Evolutionary conservation across 441 rosid species (phyloP).

Genomic region (Euphorbia schlechtendalii): DNA sequence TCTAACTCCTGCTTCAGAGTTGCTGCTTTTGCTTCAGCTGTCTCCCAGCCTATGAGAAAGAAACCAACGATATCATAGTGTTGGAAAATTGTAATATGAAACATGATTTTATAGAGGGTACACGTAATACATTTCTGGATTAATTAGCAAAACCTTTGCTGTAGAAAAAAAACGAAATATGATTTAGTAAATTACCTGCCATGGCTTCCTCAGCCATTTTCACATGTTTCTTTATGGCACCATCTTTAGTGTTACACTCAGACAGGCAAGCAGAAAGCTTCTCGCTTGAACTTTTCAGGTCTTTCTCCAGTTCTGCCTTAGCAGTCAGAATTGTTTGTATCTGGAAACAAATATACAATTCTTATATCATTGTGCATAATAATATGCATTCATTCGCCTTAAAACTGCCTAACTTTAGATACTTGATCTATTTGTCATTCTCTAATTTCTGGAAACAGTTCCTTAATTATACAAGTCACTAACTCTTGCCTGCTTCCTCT

Average conservation of each 20-base stretch:
- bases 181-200: constrained; percentile 35
- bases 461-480: not conserved
- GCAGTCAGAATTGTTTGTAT: constrained; percentile 37
- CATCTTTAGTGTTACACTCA: constrained; percentile 43
- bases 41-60: constrained; percentile 46
- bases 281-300: constrained; percentile 36
- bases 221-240: constrained; percentile 41
- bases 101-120: not conserved
- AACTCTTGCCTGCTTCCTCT: not conserved
- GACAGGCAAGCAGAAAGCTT: constrained; percentile 49
- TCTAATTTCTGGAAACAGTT: not conserved
- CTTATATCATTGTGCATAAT: not conserved
- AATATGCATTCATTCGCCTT: not conserved
- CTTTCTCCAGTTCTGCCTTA: constrained; percentile 48
- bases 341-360: constrained; percentile 22
- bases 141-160: not conserved
- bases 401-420: not conserved
- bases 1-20: constrained; percentile 50
- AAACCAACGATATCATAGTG: constrained; percentile 12
- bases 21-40: constrained; percentile 46
- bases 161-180: not conserved
- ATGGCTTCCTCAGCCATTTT: constrained; percentile 48
- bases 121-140: not conserved
- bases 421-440: too few species aligned
- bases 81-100: not conserved